Percentiles rank a stretch among this genome's conserved stretches.
Conservation (phyloP, 2,329 filamentous ascomycete species). For the Fusarium sp. region DNA sequence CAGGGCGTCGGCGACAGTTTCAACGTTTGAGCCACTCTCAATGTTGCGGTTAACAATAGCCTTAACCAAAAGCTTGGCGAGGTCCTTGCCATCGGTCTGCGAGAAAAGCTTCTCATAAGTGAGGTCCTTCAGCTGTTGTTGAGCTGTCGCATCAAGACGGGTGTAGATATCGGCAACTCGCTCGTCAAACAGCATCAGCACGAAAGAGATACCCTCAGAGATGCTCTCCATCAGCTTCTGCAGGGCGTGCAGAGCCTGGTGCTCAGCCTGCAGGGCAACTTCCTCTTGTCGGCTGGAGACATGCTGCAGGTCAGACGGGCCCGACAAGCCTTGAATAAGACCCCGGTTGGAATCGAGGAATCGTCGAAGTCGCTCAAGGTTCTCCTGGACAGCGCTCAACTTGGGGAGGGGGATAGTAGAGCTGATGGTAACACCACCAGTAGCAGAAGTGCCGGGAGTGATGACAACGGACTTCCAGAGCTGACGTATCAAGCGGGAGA, state of each 20-base stretch:
- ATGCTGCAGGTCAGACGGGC: conserved; percentile 84
- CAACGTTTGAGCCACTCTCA: conserved; percentile 94
- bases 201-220: conserved; percentile 96
- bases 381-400: conserved; percentile 81
- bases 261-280: conserved; percentile 91
- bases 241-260: conserved; percentile 89
- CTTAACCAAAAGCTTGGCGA: conserved; percentile 95
- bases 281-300: conserved; percentile 89
- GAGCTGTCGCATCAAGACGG: conserved; percentile 77
- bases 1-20: conserved; percentile 95
- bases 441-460: conserved; percentile 61
- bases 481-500: conserved; percentile 87
- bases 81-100: conserved; percentile 80
- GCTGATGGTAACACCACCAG: conserved; percentile 71
- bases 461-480: conserved; percentile 89
- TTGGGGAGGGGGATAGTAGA: conserved; percentile 77
- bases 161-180: conserved; percentile 88
- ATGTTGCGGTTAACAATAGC: conserved; percentile 99
- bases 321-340: conserved; percentile 94
- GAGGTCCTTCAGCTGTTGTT: conserved; percentile 77
- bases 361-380: conserved; percentile 80
- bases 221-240: conserved; percentile 89
- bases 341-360: conserved; percentile 90
- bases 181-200: conserved; percentile 94
- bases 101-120: conserved; percentile 93